Percentiles rank a stretch among this genome's conserved stretches.
These are phyloP conservation scores for Trichoderma atroviride DNA, from an alignment of 2,329 filamentous ascomycete species.

Conservation along the genomic window DNA sequence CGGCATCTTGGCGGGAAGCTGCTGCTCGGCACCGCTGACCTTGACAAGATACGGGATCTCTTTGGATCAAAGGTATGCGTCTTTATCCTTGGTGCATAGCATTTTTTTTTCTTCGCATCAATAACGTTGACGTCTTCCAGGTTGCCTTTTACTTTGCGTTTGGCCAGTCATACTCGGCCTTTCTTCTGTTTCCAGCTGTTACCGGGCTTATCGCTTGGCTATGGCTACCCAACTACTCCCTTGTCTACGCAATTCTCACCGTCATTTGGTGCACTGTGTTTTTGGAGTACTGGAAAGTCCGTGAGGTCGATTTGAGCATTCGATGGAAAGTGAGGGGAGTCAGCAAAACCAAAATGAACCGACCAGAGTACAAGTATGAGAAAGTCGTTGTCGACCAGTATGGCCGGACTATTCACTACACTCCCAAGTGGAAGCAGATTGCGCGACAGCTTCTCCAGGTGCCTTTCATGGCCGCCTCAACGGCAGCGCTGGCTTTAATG, in stretches of 20 bases:
- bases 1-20: constrained; percentile 58
- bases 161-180: constrained; percentile 73
- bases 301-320: constrained; percentile 70
- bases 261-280: constrained; percentile 73
- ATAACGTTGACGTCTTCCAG: constrained; percentile 36
- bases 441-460: constrained; percentile 68
- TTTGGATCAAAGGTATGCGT: constrained; percentile 59
- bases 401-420: constrained; percentile 63
- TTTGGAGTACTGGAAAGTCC: constrained; percentile 79
- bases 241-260: constrained; percentile 67
- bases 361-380: constrained; percentile 66
- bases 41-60: constrained; percentile 63
- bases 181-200: constrained; percentile 68
- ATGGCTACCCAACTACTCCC: constrained; percentile 69
- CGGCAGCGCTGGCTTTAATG: constrained; percentile 62
- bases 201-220: constrained; percentile 71
- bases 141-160: constrained; percentile 85
- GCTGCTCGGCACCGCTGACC: constrained; percentile 52
- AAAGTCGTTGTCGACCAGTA: constrained; percentile 63
- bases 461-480: constrained; percentile 66
- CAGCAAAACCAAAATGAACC: constrained; percentile 65
- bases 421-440: constrained; percentile 66
- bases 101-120: background rate
- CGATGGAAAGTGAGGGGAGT: constrained; percentile 75
- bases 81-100: background rate